Evolutionary conservation across 1,284 basidiomycete genomes (phyloP).

Genomic region (Singerocomus rubriflavus): DNA sequence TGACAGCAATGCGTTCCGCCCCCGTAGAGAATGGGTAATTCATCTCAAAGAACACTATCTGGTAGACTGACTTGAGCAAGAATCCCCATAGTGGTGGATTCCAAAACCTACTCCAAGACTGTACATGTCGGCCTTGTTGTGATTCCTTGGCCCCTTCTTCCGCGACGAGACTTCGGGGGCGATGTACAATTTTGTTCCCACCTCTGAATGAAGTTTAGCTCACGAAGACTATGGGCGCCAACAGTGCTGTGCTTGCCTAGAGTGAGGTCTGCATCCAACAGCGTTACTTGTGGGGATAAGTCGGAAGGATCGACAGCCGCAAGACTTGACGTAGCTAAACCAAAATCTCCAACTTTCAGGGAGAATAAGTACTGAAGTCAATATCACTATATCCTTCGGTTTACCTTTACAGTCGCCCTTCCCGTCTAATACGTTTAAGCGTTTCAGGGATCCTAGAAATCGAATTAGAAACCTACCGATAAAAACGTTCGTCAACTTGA

Average conservation of each 20-base stretch:
- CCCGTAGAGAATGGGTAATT: slow-evolving; percentile 86
- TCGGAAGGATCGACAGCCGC: slow-evolving; percentile 71
- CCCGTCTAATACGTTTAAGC: slow-evolving; percentile 50
- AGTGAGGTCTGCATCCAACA: slow-evolving; percentile 66
- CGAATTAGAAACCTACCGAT: slow-evolving; percentile 53
- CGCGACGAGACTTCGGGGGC: slow-evolving; percentile 81
- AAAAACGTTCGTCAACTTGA: slow-evolving; percentile 91
- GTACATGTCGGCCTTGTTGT: slow-evolving; percentile 92
- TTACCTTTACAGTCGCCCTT: slow-evolving; percentile 86
- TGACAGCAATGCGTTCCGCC: slow-evolving; percentile 81
- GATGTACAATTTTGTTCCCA: slow-evolving; percentile 91
- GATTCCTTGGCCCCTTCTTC: slow-evolving; percentile 61
- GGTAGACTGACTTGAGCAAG: slow-evolving; percentile 1
- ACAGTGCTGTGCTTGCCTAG: slow-evolving; percentile 45
- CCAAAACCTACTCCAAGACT: slow-evolving; percentile 71
- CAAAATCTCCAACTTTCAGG: slow-evolving; percentile 82
- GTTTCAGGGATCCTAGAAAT: neutral
- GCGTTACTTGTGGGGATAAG: slow-evolving; percentile 44
- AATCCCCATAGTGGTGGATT: neutral
- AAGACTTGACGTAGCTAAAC: slow-evolving; percentile 82
- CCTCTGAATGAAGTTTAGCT: slow-evolving; percentile 48
- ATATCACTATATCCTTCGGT: neutral
- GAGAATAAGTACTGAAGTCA: neutral
- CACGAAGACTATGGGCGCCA: neutral
- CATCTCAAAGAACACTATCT: slow-evolving; percentile 99